A percentile compares a stretch with the other conserved stretches of the same genome.
phyloP scores from a whole-genome alignment of 1,139 yeast species.

The Kodamaea suecica region DNA sequence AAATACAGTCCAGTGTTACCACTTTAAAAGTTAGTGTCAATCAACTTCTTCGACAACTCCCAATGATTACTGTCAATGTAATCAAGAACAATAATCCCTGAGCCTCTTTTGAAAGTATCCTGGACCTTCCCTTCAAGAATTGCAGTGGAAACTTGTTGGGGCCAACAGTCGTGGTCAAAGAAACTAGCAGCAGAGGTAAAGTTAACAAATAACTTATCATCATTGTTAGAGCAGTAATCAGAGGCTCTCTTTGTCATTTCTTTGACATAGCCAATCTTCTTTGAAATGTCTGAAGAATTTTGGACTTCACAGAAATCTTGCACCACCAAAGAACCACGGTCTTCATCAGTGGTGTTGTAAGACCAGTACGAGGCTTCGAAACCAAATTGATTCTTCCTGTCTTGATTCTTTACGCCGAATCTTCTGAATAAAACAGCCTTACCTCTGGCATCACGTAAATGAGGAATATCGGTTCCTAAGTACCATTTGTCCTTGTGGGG shows the following conservation, averaged over 20 bases:
- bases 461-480: conserved; percentile 55
- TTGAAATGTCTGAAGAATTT: conserved; percentile 49
- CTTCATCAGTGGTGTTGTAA: conserved; percentile 65
- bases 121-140: conserved; percentile 47
- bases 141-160: conserved; percentile 59
- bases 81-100: conserved; percentile 64
- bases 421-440: conserved; percentile 66
- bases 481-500: conserved; percentile 59
- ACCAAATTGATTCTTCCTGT: conserved; percentile 50
- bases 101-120: conserved; percentile 50
- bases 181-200: conserved; percentile 76
- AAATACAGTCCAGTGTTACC: no score
- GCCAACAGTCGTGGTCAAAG: conserved; percentile 74
- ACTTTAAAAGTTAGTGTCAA: conserved; percentile 53
- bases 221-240: conserved; percentile 41
- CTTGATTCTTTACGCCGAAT: conserved; percentile 56
- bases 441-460: conserved; percentile 61
- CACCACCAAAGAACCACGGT: conserved; percentile 58
- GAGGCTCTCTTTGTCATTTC: conserved; percentile 54
- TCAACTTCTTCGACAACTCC: conserved; percentile 51
- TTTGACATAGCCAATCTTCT: conserved; percentile 57
- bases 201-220: conserved; percentile 63
- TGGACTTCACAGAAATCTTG: conserved; percentile 76
- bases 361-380: conserved; percentile 68
- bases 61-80: conserved; percentile 64